Percentiles rank a stretch among this genome's conserved stretches.
Evolutionary conservation across 1,139 yeast species (phyloP).

Genomic region (Geotrichum carabidarum): DNA sequence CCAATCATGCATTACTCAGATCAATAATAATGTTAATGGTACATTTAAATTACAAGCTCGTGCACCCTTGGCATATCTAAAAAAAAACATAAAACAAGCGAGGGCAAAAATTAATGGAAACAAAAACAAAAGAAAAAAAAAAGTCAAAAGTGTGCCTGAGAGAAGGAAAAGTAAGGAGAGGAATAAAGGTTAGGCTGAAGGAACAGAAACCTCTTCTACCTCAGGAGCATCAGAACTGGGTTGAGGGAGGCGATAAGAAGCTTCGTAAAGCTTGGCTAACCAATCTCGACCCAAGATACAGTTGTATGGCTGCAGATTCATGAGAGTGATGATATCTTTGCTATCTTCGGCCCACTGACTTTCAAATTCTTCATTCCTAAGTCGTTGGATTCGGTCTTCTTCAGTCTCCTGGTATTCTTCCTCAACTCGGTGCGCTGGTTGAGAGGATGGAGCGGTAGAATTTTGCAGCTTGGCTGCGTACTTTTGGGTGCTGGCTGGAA

Average conservation of each 20-base stretch:
- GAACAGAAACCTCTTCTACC: not conserved
- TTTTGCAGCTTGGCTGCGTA: not conserved
- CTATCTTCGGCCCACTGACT: conserved; percentile 7
- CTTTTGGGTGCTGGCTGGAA: not conserved
- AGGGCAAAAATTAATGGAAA: not conserved
- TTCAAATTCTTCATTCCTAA: conserved; percentile 1
- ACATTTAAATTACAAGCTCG: not conserved
- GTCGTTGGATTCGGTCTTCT: not conserved
- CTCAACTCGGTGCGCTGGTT: not conserved
- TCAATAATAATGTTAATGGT: not conserved
- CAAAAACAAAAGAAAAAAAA: not conserved
- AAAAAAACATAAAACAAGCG: not conserved
- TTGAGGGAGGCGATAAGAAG: not conserved
- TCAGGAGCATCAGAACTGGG: no score
- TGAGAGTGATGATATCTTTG: conserved; percentile 6
- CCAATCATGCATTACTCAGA: no score
- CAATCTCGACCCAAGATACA: conserved; percentile 10
- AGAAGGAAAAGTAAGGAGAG: no score
- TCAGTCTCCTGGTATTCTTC: not conserved
- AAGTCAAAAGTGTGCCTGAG: not conserved
- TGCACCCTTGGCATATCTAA: not conserved
- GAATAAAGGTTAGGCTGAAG: not conserved
- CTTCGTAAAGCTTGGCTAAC: not conserved
- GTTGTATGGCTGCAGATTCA: conserved; percentile 1
- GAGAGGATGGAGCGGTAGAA: not conserved